Evolutionary conservation across 371 early-diverging fungal genomes (phyloP).

Genomic region (Saksenaea oblongispora): DNA sequence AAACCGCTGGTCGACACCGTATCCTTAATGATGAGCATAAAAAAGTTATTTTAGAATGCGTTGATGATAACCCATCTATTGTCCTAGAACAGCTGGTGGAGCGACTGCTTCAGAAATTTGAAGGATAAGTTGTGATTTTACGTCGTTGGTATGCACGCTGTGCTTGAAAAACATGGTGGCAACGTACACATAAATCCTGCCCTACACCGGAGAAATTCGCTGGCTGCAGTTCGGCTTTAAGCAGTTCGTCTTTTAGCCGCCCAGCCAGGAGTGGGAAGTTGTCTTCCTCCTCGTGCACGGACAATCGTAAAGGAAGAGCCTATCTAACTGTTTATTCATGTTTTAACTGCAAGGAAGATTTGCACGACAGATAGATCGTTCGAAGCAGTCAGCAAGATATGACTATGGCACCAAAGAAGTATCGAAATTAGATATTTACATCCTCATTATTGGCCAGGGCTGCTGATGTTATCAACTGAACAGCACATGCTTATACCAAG

Average conservation of each 20-base stretch:
- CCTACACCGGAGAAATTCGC: constrained; percentile 18
- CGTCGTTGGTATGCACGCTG: constrained; percentile 1
- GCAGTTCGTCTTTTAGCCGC: constrained; percentile 4
- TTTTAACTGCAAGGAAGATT: constrained; percentile 4
- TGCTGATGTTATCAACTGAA: not conserved
- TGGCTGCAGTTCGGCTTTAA: constrained; percentile 7
- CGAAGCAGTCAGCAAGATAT: not conserved
- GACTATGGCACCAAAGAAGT: constrained; percentile 1
- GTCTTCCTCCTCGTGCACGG: constrained; percentile 12
- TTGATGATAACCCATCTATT: no score
- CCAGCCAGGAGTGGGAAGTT: constrained; percentile 17
- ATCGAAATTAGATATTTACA: constrained; percentile 4
- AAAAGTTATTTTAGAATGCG: no score
- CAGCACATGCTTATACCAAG: not conserved
- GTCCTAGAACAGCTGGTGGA: no score
- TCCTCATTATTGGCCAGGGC: constrained; percentile 3
- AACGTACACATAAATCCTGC: constrained; percentile 2
- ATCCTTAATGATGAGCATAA: no score
- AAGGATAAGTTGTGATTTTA: constrained; percentile 5
- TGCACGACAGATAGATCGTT: constrained; percentile 3
- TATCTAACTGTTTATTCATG: constrained; percentile 3
- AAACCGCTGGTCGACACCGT: no score
- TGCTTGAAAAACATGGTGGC: constrained; percentile 6
- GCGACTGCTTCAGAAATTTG: no score
- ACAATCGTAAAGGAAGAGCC: constrained; percentile 2